Conservation (phyloP, 164 flowering plant species). For the Stephania cephalantha region DNA sequence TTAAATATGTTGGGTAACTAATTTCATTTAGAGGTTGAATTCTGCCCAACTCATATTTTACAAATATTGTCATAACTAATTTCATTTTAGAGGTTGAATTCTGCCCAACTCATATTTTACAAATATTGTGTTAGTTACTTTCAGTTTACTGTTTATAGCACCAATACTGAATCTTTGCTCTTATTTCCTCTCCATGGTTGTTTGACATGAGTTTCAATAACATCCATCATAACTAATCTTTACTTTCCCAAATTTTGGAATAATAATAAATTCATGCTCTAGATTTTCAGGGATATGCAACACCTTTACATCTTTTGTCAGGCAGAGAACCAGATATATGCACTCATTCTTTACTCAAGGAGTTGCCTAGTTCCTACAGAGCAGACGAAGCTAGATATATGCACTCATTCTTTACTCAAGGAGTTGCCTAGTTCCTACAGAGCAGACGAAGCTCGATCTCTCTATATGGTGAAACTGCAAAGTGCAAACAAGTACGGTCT, state of each 20-base stretch:
- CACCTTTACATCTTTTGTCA: slow-evolving; percentile 59
- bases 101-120: too few relatives aligned
- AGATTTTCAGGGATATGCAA: slow-evolving; percentile 76
- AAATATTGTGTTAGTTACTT: neutral
- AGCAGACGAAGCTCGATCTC: slow-evolving; percentile 26
- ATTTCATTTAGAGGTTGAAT: too few relatives aligned
- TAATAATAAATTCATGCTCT: slow-evolving; percentile 13
- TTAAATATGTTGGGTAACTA: too few relatives aligned
- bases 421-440: slow-evolving; percentile 17
- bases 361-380: slow-evolving; percentile 15
- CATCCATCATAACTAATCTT: neutral
- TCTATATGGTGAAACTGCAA: slow-evolving; percentile 40
- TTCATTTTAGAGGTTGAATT: too few relatives aligned
- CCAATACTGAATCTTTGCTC: too few relatives aligned
- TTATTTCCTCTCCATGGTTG: neutral
- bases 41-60: too few relatives aligned
- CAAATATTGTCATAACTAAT: too few relatives aligned
- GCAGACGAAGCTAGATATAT: slow-evolving; percentile 34
- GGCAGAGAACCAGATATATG: slow-evolving; percentile 41
- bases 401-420: slow-evolving; percentile 24
- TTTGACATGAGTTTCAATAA: neutral
- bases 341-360: slow-evolving; percentile 24
- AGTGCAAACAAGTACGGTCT: slow-evolving; percentile 43
- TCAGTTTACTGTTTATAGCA: neutral
- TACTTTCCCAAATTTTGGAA: neutral